phyloP scores from a whole-genome alignment of 108 stramenopile genomes.

The Nitzschia putrida region DNA sequence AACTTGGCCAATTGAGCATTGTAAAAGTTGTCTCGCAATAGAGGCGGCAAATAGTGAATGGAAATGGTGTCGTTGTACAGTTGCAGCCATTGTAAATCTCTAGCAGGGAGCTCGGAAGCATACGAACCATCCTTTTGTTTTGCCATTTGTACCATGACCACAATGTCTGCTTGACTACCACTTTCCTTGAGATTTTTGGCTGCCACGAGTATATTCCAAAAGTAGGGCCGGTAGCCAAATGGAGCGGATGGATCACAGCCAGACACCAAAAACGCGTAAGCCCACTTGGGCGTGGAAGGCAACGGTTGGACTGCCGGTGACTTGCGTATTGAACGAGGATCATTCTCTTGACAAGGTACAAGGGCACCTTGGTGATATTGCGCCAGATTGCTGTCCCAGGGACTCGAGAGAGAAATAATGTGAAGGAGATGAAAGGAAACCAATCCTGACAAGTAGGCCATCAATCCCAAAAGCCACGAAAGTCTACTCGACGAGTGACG shows the following conservation, averaged over 20 bases:
- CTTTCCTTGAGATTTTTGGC: conserved; percentile 16
- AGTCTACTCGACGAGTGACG: no score
- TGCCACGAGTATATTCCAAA: conserved; percentile 46
- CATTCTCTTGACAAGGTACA: no score
- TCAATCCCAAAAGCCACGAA: background rate
- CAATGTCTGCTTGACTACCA: conserved; percentile 40
- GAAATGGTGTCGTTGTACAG: conserved; percentile 1
- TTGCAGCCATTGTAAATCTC: conserved; percentile 19
- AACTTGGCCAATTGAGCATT: conserved; percentile 49
- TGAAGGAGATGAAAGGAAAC: background rate
- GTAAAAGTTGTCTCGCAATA: conserved; percentile 41
- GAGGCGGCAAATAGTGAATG: conserved; percentile 34
- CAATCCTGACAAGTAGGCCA: background rate
- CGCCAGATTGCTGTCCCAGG: no score
- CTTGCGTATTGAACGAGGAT: no score
- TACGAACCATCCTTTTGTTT: conserved; percentile 12
- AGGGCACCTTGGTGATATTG: no score
- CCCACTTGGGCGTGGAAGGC: background rate
- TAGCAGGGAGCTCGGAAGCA: conserved; percentile 2
- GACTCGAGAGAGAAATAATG: background rate
- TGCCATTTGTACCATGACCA: conserved; percentile 46
- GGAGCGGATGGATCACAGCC: conserved; percentile 45
- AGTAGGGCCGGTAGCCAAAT: conserved; percentile 37
- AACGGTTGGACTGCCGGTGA: no score
- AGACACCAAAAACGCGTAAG: conserved; percentile 48